phyloP scores from a whole-genome alignment of 768 basidiomycete genomes.

The Boletus bicolor region DNA sequence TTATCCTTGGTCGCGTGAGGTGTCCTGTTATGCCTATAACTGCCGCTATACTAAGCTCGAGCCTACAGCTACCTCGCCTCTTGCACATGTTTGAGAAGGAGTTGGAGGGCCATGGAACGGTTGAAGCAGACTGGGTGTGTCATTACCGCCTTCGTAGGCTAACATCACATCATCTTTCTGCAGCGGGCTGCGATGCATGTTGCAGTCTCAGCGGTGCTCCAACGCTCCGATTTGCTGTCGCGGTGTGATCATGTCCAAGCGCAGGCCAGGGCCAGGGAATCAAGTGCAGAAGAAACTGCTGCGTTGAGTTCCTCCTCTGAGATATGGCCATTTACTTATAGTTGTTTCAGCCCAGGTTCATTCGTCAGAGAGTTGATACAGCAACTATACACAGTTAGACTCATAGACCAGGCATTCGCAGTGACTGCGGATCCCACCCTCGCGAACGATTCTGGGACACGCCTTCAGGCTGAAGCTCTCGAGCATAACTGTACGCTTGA shows the following conservation, averaged over 20 bases:
- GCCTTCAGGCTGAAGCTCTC: conserved; percentile 55
- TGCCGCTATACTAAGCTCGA: not conserved
- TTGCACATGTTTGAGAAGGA: conserved; percentile 53
- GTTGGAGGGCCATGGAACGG: conserved; percentile 45
- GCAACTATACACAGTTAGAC: conserved; percentile 48
- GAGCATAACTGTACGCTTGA: conserved; percentile 59
- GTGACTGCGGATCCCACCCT: conserved; percentile 50
- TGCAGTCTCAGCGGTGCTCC: conserved; percentile 47
- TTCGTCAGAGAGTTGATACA: conserved; percentile 39
- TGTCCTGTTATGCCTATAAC: conserved; percentile 1
- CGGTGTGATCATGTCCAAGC: conserved; percentile 50
- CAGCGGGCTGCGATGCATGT: conserved; percentile 45
- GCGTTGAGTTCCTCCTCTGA: conserved; percentile 10
- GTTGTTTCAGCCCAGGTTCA: conserved; percentile 17
- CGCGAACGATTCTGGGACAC: conserved; percentile 44
- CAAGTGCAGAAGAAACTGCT: conserved; percentile 21
- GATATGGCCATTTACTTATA: conserved; percentile 9
- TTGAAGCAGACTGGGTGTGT: conserved; percentile 59
- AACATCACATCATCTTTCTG: conserved; percentile 10
- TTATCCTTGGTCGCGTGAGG: conserved; percentile 68
- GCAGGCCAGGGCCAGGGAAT: conserved; percentile 25
- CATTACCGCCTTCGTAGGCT: not conserved
- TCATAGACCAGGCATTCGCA: conserved; percentile 55
- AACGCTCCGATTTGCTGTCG: conserved; percentile 52
- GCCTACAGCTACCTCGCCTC: conserved; percentile 56